These are phyloP conservation scores for Sporothrix globosa DNA, from an alignment of 2,329 filamentous ascomycete genomes.

Conservation along the genomic window DNA sequence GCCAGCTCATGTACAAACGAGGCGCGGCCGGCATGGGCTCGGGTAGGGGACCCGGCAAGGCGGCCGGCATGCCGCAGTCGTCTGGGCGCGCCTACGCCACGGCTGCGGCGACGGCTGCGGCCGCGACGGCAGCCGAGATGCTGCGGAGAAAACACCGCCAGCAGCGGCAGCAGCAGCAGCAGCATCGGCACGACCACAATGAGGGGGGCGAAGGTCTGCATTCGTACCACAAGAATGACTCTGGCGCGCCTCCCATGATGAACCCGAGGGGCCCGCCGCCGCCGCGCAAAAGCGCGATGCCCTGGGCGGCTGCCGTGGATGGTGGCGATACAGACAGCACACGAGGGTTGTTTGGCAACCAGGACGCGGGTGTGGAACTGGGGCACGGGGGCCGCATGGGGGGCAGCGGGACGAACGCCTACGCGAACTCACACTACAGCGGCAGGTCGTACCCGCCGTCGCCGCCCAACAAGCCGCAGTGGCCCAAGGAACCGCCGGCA, in stretches of 20 bases:
- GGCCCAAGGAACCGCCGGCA: neutral
- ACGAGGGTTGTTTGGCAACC: neutral
- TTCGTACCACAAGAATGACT: neutral
- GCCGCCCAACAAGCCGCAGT: conserved; percentile 11
- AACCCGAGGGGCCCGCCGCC: conserved; percentile 3
- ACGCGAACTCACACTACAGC: neutral
- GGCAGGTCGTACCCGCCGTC: conserved; percentile 16
- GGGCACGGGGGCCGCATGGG: neutral
- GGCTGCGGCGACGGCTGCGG: neutral
- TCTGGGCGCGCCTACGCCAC: neutral
- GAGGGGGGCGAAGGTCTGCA: neutral
- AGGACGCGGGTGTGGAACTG: neutral
- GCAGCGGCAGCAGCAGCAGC: neutral
- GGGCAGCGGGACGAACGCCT: neutral
- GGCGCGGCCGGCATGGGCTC: neutral
- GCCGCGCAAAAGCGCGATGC: neutral
- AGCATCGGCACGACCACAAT: neutral
- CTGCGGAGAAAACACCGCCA: neutral
- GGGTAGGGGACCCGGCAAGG: too few species aligned
- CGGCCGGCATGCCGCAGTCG: neutral
- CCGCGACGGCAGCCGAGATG: neutral
- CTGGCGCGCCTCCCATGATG: neutral
- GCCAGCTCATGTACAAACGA: neutral
- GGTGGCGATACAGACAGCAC: neutral
- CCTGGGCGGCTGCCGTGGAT: neutral